Conservation (phyloP, 306 rosid species). For the Vigna nakashimae region DNA sequence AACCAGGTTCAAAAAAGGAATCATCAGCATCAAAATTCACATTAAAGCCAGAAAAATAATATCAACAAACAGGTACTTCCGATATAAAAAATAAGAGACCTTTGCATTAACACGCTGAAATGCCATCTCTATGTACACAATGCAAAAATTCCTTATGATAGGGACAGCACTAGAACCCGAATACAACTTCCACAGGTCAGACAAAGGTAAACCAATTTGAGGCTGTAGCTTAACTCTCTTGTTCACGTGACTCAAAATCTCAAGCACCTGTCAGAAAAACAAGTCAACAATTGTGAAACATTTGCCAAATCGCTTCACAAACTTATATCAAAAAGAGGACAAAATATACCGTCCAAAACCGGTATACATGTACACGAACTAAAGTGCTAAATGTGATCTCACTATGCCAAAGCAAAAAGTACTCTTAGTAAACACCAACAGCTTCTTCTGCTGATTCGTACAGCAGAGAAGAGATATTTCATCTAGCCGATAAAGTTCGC, state of each 20-base stretch:
- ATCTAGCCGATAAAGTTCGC: background rate
- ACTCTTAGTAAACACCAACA: background rate
- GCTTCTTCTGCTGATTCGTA: background rate
- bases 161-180: constrained; percentile 66
- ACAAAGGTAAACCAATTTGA: constrained; percentile 83
- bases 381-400: background rate
- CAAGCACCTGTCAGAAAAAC: constrained; percentile 72
- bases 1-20: constrained; percentile 23
- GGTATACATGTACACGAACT: background rate
- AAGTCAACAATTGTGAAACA: constrained; percentile 26
- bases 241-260: constrained; percentile 97
- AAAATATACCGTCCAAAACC: background rate
- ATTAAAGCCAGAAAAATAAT: constrained; percentile 13
- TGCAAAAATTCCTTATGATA: constrained; percentile 92
- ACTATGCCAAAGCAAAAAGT: background rate
- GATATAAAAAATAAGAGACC: constrained; percentile 53
- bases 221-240: constrained; percentile 93
- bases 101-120: constrained; percentile 73
- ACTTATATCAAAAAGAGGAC: background rate
- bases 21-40: constrained; percentile 13
- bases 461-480: background rate
- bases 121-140: constrained; percentile 96
- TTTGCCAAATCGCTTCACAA: constrained; percentile 7
- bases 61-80: constrained; percentile 20
- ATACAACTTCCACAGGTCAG: constrained; percentile 81